Evolutionary conservation across 2,329 filamentous ascomycete genomes (phyloP), one percentile per base, ranked within the genome.

Genomic region (Phyllosticta paracitricarpa): DNA sequence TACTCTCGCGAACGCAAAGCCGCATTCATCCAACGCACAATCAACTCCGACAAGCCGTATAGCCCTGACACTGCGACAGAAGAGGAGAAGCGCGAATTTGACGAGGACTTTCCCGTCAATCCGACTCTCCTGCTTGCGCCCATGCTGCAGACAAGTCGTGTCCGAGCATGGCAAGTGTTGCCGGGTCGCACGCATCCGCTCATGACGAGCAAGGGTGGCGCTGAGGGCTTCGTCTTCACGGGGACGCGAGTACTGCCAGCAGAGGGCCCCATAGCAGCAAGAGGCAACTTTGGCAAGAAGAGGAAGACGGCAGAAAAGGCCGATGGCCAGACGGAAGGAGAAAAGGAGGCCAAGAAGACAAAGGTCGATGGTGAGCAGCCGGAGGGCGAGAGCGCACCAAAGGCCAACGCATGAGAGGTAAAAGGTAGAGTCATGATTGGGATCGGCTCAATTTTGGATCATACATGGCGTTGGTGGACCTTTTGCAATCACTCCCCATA

Each of bases 151-250:
- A 94, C 87, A 2, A 89, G 87, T 56, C 81, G 90, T 14, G 86
- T 89, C 4, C 82, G 89, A 64, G 81, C 84, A 59, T 97, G 91
- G 89, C 94, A 99, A 77, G 92, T 97, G 1, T 74, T 99, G 55
- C 94, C 94, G 0, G 89, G 91, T 0, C 80, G 94, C 59, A 97
- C 94, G 58, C 94, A 99, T 76, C 94, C 94, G 6, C 75, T 95
- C 61, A 99, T 99, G 94, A 96, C 89, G 63, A 86, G 86, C 48
- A 82, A 84, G 51, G 94, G 94, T 22, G 93, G 93, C 0, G 85
- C 91, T 0, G 93, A 97, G 70, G 94, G 94, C 0, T 99, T 90
- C 72, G 72, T 99, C 3, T 91, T 97, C 66, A 93, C 91, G 28
- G 93, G 83, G 0, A 89, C 88, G 71, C 84, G 86, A 66, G 91